Evolutionary conservation across 129 eudicot genomes (phyloP), one percentile per base, ranked within the genome.

Genomic region (Artemisia annua): DNA sequence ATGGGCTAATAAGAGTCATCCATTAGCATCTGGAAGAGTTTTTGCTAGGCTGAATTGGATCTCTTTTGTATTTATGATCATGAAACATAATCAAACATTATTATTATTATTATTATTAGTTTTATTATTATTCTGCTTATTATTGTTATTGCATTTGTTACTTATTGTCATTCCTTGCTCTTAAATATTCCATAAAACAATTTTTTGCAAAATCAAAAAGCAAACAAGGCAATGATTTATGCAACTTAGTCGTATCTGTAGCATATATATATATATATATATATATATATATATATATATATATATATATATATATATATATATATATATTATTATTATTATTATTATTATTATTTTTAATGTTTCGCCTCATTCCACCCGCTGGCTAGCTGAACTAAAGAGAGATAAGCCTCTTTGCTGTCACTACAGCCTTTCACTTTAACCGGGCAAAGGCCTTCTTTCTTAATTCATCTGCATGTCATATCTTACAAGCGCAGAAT

Each of bases 21-120:
- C 48, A 14, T 35, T 20, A 69, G 75, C 32, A 55, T 73, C 52
- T 67, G 60, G 20, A 5, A 20, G 58, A 67, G 72, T 20, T 53
- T 70, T 70, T 35, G 43, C 57, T 17, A 67, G 30, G 50, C 56
- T 69, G 70, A 48, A 77, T 28, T 46, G 30, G 50, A 16, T 63
- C 35, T 72, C 58, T 54, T 11, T 79, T 79, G 83, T 79, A 72
- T 66, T 54, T 79, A 79, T 72, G 54, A 72, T 72, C 22, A 65
- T 48, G 70, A 73, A 46, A 39, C 69, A 30, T 13, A 57, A 64
- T 15, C 11, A 61, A 70, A 52, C 24, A 9, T 52, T 69, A 72
- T 62, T 62, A 46, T 60, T 72, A 48, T 67, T 30, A 67, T 46
- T 35, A 30, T 67, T 46, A 67, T 20, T 57, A n/a, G n/a, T n/a